Conservation (phyloP, 2,329 filamentous ascomycete genomes). For the Botrytis cinerea region DNA sequence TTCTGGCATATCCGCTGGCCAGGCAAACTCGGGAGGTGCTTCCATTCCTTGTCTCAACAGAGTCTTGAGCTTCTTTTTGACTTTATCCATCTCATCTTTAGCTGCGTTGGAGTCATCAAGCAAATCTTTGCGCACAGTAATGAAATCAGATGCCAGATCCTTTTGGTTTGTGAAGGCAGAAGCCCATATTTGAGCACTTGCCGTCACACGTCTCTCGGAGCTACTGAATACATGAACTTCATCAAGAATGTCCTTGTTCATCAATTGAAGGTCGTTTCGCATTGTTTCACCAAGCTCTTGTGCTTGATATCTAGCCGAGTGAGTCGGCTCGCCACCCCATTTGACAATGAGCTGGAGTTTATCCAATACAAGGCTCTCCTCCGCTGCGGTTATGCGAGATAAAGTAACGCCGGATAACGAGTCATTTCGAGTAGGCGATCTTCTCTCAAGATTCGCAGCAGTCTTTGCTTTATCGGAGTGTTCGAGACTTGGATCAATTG, state of each 20-base stretch:
- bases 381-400: conserved; percentile 89
- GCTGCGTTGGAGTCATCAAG: conserved; percentile 97
- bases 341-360: conserved; percentile 98
- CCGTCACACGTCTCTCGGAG: conserved; percentile 90
- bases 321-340: conserved; percentile 97
- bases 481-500: conserved; percentile 1
- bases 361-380: conserved; percentile 90
- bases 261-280: conserved; percentile 87
- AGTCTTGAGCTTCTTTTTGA: conserved; percentile 98
- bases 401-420: conserved; percentile 88
- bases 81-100: conserved; percentile 99
- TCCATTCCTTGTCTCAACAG: conserved; percentile 89
- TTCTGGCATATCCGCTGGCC: conserved; percentile 92
- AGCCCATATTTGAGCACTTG: conserved; percentile 95
- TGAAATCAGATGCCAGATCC: conserved; percentile 81
- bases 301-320: conserved; percentile 93
- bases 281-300: conserved; percentile 95
- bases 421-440: conserved; percentile 67
- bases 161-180: conserved; percentile 85
- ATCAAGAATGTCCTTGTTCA: conserved; percentile 89
- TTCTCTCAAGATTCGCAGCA: conserved; percentile 40
- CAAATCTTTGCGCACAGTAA: conserved; percentile 89
- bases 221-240: conserved; percentile 95
- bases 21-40: conserved; percentile 94
- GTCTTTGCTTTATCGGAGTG: conserved; percentile 23